Base-by-base conservation (phyloP, 2,329 filamentous ascomycete genomes). In the Nemania bipapillata region DNA sequence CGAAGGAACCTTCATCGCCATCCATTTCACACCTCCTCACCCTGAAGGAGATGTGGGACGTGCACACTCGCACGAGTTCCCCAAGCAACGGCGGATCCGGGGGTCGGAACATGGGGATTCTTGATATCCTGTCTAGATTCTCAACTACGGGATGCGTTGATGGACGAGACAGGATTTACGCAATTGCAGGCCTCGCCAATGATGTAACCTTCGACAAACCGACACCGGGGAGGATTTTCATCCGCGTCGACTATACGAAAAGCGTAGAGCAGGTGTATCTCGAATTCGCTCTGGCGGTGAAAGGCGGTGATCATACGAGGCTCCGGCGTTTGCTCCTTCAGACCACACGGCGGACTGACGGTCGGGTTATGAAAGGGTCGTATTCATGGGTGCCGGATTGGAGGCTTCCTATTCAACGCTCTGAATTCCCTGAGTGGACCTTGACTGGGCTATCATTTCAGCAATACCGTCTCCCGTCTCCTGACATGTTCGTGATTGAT, bases 111-210 rank as follows among this genome's bases (percentile, higher is more conserved):
- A 54, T n/a, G 30, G 52, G 52, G 2, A 54, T 55, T 9, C 4
- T 55, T 12, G 0, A 37, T 55, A 17, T 55, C 4, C 30, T 55
- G 11, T 24, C 30, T 15, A 40, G 3, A 8, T 55, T 55, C 30
- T 37, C 52, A 12, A 30, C 32, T 12, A 37, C 52, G 4, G n/a
- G 24, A 2, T 55, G 52, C 20, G 30, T 20, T 17, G 32, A 55
- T 40, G 52, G n/a, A 15, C n/a, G 30, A 3, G 52, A 55, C 32
- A n/a, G 52, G 15, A 55, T 55, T 24, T 55, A 55, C 9, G 52
- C 52, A 37, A 3, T 37, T 8, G 52, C 52, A 24, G 32, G 30
- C 17, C 30, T 55, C 20, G 52, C 52, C 11, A 15, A 11, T 17
- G 52, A 55, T 55, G 52, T 40, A 37, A 30, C 24, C 1, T 40